Evolutionary conservation across 805 yeast species (phyloP), one percentile per base, ranked within the genome.

Genomic region (Kazachstania viticola): DNA sequence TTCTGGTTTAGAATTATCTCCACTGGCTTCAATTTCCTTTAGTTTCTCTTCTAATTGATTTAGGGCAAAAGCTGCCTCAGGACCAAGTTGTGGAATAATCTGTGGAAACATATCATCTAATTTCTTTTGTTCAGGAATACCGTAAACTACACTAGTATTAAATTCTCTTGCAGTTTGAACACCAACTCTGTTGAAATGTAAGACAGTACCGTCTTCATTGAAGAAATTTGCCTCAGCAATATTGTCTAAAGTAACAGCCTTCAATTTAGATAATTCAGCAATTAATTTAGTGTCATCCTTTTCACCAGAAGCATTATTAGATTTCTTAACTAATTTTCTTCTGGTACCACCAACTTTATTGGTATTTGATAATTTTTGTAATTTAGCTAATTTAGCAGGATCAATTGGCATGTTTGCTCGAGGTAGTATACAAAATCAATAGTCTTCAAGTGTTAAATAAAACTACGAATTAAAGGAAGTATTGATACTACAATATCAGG

Each of bases 141-240:
- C 98, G 62, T 84, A 80, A 72, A 91, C 79, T 50, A 93, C 93
- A 61, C 79, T 82, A 45, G 94, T 80, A 76, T 88, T 87, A 71
- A 79, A 69, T 54, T 77, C 79, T 51, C 82, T 76, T 51, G 95
- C 84, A 49, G 82, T 82, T 70, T 88, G 96, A 44, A 87, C 91
- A 66, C 91, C 93, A 47, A 91, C 95, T 64, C 91, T 79, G 72
- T 81, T 76, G 74, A 91, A 84, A 70, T 88, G 95, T 64, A 88
- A 68, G 44, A 91, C 95, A 59, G 78, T 79, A 58, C 96, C 96
- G 62, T 88, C 95, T 44, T 84, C 95, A 64, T 72, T 80, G 81
- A 91, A 87, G 72, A 88, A 82, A 75, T 87, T 88, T 56, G 95
- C 97, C 71, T 88, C 96, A 61, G 84, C 94, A 54, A 88, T 78